A percentile compares a stretch with the other conserved stretches of the same genome.
phyloP scores from a whole-genome alignment of 306 rosid species.

The Vigna hirtella region DNA sequence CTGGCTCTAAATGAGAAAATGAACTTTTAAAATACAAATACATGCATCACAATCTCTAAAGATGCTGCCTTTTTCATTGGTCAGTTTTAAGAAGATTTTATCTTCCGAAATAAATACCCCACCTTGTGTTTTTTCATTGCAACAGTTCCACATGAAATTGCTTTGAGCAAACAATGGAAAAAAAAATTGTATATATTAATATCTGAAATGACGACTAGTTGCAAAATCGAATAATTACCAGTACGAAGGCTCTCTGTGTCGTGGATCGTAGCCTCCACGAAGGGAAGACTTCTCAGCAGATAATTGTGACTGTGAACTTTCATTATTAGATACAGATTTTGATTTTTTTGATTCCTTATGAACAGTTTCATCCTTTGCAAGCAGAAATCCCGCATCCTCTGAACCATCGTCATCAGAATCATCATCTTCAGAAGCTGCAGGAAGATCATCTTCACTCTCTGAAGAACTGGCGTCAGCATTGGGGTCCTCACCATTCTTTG shows the following conservation, averaged over 20 bases:
- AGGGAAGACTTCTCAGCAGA: slow-evolving; percentile 55
- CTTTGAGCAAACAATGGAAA: slow-evolving; percentile 13
- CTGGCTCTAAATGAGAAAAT: not conserved
- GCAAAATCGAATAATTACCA: slow-evolving; percentile 59
- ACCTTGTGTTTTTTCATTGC: not conserved
- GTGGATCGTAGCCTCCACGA: slow-evolving; percentile 91
- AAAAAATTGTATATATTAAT: not conserved
- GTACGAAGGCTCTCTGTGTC: slow-evolving; percentile 82
- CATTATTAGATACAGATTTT: slow-evolving; percentile 43
- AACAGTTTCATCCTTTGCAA: slow-evolving; percentile 51
- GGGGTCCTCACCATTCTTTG: slow-evolving; percentile 47
- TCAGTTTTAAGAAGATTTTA: not conserved
- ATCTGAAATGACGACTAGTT: slow-evolving; percentile 2
- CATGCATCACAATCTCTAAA: not conserved
- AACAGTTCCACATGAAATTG: not conserved
- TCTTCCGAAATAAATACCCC: not conserved
- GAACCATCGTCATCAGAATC: slow-evolving; percentile 65
- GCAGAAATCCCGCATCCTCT: slow-evolving; percentile 58
- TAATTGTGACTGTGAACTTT: slow-evolving; percentile 46
- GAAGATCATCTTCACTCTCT: slow-evolving; percentile 64
- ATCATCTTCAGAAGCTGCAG: slow-evolving; percentile 71
- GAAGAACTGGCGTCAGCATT: slow-evolving; percentile 63
- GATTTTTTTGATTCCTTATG: slow-evolving; percentile 45
- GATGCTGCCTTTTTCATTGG: not conserved
- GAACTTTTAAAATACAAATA: not conserved